A percentile compares a stretch with the other conserved stretches of the same genome.
phyloP scores from a whole-genome alignment of 140 eudicot species.

The Cichorium intybus region DNA sequence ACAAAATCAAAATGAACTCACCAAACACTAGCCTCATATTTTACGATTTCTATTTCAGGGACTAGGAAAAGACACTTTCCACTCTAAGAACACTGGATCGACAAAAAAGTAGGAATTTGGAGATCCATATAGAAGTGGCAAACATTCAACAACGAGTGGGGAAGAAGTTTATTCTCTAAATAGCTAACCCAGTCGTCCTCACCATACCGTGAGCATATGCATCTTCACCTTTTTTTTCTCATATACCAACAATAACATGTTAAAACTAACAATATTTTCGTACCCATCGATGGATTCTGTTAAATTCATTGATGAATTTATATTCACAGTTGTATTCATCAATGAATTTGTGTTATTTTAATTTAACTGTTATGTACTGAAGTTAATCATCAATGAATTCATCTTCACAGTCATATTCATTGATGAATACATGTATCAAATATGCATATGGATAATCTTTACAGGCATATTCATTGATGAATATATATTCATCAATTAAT shows the following conservation, averaged over 20 bases:
- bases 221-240: slow-evolving; percentile 4
- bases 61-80: slow-evolving; percentile 46
- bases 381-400: too few species aligned
- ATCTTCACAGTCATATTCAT: too few species aligned
- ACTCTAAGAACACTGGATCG: slow-evolving; percentile 27
- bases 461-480: too few species aligned
- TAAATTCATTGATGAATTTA: too few species aligned
- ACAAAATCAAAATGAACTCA: slow-evolving; percentile 1
- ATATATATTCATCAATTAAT: too few species aligned
- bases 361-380: too few species aligned
- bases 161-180: slow-evolving; percentile 77
- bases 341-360: too few species aligned
- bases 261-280: slow-evolving; percentile 11
- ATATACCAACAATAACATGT: not conserved
- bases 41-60: slow-evolving; percentile 37
- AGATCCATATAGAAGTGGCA: slow-evolving; percentile 43
- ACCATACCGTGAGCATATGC: slow-evolving; percentile 37
- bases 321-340: too few species aligned
- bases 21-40: not conserved
- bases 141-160: slow-evolving; percentile 58
- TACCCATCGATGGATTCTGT: too few species aligned
- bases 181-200: slow-evolving; percentile 32
- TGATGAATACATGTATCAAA: too few species aligned
- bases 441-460: too few species aligned
- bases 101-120: slow-evolving; percentile 32